Conservation (phyloP, 371 early-diverging fungal genomes). For the Apophysomyces sp. region DNA sequence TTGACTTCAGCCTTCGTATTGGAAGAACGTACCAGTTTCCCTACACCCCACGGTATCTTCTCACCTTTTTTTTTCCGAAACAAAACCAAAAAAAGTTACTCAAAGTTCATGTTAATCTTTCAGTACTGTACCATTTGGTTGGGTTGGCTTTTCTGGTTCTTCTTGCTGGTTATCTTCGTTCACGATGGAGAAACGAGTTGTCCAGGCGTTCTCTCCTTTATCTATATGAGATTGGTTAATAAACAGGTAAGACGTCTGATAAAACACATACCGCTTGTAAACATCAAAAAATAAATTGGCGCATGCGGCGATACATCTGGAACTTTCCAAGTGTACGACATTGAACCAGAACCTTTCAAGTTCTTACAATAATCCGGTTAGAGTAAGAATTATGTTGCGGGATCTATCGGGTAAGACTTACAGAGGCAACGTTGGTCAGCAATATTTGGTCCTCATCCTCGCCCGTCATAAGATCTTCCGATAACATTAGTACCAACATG, state of each 20-base stretch:
- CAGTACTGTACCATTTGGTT: slow-evolving; percentile 30
- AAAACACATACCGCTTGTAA: slow-evolving; percentile 36
- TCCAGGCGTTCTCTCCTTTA: slow-evolving; percentile 39
- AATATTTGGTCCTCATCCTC: slow-evolving; percentile 32
- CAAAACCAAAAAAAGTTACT: not conserved
- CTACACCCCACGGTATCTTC: slow-evolving; percentile 48
- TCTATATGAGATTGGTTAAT: slow-evolving; percentile 15
- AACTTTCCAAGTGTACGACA: slow-evolving; percentile 27
- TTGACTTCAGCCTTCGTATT: not conserved
- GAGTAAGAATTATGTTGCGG: not conserved
- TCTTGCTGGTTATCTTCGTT: slow-evolving; percentile 22
- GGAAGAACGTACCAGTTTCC: slow-evolving; percentile 15
- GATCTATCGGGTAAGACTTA: slow-evolving; percentile 3
- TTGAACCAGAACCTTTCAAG: slow-evolving; percentile 9
- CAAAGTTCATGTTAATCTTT: not conserved
- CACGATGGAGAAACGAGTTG: slow-evolving; percentile 40
- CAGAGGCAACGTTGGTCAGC: slow-evolving; percentile 26
- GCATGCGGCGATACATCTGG: slow-evolving; percentile 42
- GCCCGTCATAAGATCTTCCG: slow-evolving; percentile 43
- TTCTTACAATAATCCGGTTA: not conserved
- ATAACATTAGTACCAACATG: too few species aligned
- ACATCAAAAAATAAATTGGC: slow-evolving; percentile 49
- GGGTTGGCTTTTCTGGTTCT: slow-evolving; percentile 26
- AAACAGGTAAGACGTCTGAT: not conserved
- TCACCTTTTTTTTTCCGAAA: slow-evolving; percentile 21